These are phyloP conservation scores for Juncus inflexus DNA, from an alignment of 176 grass and related monocot species.

Conservation along the genomic window DNA sequence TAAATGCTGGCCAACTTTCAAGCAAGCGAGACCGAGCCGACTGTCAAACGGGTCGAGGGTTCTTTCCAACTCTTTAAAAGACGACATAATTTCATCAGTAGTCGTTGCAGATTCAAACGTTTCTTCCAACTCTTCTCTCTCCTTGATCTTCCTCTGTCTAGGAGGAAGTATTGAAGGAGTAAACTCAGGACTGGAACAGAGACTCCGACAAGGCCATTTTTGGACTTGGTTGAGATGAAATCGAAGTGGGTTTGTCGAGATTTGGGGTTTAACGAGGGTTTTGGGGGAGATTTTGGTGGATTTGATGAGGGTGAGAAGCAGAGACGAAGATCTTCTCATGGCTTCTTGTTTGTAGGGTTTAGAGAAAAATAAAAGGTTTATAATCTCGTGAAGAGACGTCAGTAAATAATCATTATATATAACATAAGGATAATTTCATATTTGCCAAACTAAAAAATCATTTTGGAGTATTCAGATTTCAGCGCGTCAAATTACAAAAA, in stretches of 20 bases:
- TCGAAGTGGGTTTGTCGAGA: constrained; percentile 17
- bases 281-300: constrained; percentile 8
- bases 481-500: no score
- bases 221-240: constrained; percentile 9
- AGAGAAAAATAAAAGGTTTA: not conserved
- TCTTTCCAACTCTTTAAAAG: constrained; percentile 55
- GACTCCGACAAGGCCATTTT: constrained; percentile 37
- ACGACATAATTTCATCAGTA: constrained; percentile 43
- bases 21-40: constrained; percentile 79
- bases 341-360: not conserved
- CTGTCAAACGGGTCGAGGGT: constrained; percentile 44
- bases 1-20: constrained; percentile 95
- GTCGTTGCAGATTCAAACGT: constrained; percentile 61
- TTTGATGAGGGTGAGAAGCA: constrained; percentile 39
- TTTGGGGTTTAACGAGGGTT: constrained; percentile 2
- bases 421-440: no score
- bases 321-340: constrained; percentile 36
- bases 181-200: constrained; percentile 25
- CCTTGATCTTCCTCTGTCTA: constrained; percentile 27
- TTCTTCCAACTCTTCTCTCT: constrained; percentile 40
- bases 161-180: constrained; percentile 9
- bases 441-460: no score
- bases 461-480: no score
- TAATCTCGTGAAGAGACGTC: no score
- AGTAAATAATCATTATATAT: no score